These are phyloP conservation scores for Annulohypoxylon maeteangense DNA, from an alignment of 495 filamentous ascomycete species.

Conservation along the genomic window DNA sequence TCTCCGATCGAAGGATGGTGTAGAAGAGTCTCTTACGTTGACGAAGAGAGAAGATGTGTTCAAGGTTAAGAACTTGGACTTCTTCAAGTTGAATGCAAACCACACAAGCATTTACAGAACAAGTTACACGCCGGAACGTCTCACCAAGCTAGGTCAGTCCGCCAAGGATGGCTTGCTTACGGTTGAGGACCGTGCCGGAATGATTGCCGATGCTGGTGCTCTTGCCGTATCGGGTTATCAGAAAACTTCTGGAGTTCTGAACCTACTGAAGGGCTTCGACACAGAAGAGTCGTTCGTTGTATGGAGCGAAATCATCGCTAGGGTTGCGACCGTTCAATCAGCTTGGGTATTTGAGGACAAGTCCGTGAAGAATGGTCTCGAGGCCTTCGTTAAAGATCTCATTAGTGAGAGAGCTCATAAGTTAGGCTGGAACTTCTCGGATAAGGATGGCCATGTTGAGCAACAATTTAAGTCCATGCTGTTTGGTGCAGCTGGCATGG, in stretches of 20 bases:
- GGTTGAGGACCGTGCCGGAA: conserved; percentile 93
- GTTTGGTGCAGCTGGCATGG: conserved; percentile 72
- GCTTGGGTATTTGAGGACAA: conserved; percentile 92
- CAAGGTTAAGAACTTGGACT: conserved; percentile 70
- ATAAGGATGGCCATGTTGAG: conserved; percentile 84
- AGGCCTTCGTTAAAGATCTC: conserved; percentile 81
- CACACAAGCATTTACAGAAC: conserved; percentile 80
- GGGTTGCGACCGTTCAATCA: conserved; percentile 76
- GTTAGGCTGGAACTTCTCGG: conserved; percentile 87
- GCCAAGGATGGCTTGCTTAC: conserved; percentile 86
- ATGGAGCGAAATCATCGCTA: conserved; percentile 88
- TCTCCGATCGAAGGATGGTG: conserved; percentile 72
- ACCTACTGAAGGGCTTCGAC: conserved; percentile 84
- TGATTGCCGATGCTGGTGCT: conserved; percentile 95
- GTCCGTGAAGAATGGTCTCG: conserved; percentile 76
- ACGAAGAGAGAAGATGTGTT: conserved; percentile 78
- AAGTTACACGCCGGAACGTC: conserved; percentile 72
- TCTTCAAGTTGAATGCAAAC: conserved; percentile 84
- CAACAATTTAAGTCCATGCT: conserved; percentile 85
- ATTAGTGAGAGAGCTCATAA: conserved; percentile 81
- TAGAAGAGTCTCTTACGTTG: conserved; percentile 72
- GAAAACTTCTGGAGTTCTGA: conserved; percentile 88
- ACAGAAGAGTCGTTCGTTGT: conserved; percentile 89
- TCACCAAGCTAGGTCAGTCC: conserved; percentile 79
- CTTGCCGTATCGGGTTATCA: conserved; percentile 91